Evolutionary conservation across 371 early-diverging fungal species (phyloP).

Genomic region (Apophysomyces sp.): DNA sequence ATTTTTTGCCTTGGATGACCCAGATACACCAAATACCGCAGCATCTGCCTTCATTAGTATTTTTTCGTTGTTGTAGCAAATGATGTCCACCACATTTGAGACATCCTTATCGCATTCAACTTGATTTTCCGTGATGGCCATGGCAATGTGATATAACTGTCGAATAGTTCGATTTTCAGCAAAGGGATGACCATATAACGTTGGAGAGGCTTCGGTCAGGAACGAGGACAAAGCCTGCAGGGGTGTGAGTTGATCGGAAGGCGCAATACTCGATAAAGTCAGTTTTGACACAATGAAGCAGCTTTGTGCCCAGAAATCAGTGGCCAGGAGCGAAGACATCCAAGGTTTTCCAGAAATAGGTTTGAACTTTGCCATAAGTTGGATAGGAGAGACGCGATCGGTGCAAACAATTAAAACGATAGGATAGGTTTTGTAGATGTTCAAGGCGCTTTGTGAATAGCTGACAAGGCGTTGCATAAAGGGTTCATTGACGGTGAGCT

Average conservation of each 20-base stretch:
- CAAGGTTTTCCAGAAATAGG: slow-evolving; percentile 6
- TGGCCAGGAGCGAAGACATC: slow-evolving; percentile 1
- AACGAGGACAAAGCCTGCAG: slow-evolving; percentile 8
- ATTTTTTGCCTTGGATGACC: no score
- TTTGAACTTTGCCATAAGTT: slow-evolving; percentile 2
- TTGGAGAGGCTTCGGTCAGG: slow-evolving; percentile 4
- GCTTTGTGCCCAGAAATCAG: slow-evolving; percentile 11
- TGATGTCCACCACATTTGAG: no score
- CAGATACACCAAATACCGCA: no score
- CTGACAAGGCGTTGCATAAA: no score
- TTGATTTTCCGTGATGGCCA: no score
- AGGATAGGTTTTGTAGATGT: no score
- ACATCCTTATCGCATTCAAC: no score
- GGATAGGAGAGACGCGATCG: slow-evolving; percentile 4
- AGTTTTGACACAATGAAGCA: slow-evolving; percentile 5
- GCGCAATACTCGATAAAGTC: background rate
- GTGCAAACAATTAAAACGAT: slow-evolving; percentile 3
- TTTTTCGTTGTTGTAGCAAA: no score
- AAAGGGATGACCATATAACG: slow-evolving; percentile 6
- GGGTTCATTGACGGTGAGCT: no score
- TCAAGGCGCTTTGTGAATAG: no score
- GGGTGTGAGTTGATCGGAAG: slow-evolving; percentile 3
- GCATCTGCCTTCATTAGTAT: no score
- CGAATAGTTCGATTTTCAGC: slow-evolving; percentile 4
- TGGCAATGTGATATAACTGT: no score